phyloP scores from a whole-genome alignment of 495 filamentous ascomycete genomes.

The Trichoderma asperelloides region DNA sequence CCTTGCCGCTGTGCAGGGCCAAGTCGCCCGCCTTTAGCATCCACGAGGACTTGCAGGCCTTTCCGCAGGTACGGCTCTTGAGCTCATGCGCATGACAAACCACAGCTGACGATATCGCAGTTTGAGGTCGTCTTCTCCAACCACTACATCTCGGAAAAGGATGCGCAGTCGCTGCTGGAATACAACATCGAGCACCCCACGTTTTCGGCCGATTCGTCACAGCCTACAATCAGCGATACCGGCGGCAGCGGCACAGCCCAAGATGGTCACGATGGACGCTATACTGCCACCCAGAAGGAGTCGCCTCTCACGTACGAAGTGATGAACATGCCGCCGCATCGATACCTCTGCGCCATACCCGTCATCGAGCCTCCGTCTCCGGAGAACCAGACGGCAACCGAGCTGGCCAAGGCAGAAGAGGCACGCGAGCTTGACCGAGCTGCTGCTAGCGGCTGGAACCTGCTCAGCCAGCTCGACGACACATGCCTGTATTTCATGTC shows the following conservation, averaged over 20 bases:
- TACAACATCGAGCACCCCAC: constrained; percentile 18
- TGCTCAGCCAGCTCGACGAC: constrained; percentile 80
- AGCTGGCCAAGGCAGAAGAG: constrained; percentile 61
- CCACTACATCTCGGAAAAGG: constrained; percentile 59
- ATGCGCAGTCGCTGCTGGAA: constrained; percentile 54
- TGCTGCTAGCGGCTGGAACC: constrained; percentile 75
- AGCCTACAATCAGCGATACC: constrained; percentile 23
- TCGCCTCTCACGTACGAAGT: constrained; percentile 53
- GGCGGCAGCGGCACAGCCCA: constrained; percentile 12
- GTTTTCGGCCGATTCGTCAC: constrained; percentile 28
- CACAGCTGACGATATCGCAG: constrained; percentile 28
- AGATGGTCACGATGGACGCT: constrained; percentile 11
- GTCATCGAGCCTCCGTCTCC: constrained; percentile 46
- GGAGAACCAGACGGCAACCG: constrained; percentile 51
- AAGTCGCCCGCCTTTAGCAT: constrained; percentile 48
- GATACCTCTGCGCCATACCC: constrained; percentile 82
- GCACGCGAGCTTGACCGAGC: constrained; percentile 79
- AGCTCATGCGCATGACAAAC: constrained; percentile 10
- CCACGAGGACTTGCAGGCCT: constrained; percentile 84
- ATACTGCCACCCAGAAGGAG: constrained; percentile 14
- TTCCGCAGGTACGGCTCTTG: constrained; percentile 61
- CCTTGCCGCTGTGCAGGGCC: constrained; percentile 30
- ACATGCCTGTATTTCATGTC: constrained; percentile 82
- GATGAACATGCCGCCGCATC: constrained; percentile 58
- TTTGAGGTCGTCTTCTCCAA: constrained; percentile 77